Percentiles rank a stretch among this genome's conserved stretches.
These are phyloP conservation scores for Linum usitatissimum DNA, from an alignment of 345 rosid genomes.

Conservation along the genomic window DNA sequence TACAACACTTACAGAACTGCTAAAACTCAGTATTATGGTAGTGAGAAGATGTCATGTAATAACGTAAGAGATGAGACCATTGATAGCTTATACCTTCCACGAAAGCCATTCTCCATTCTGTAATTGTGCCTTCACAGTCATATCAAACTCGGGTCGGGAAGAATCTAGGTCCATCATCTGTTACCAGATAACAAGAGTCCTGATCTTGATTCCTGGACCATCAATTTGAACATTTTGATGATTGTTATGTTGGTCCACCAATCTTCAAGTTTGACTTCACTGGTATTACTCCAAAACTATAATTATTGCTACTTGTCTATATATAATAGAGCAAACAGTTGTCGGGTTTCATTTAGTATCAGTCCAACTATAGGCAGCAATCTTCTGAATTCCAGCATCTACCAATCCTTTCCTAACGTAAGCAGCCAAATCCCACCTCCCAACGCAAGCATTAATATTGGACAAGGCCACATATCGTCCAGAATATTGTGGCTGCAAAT, in stretches of 20 bases:
- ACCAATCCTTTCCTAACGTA: conserved; percentile 37
- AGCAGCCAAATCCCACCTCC: conserved; percentile 48
- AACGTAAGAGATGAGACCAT: no score
- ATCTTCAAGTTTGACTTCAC: neutral
- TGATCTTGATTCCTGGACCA: no score
- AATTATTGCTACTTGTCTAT: no score
- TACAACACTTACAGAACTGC: no score
- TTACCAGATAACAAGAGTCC: no score
- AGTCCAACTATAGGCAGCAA: conserved; percentile 41
- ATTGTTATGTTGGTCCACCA: neutral
- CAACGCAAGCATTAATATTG: conserved; percentile 31
- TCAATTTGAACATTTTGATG: neutral
- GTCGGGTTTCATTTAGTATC: conserved; percentile 5
- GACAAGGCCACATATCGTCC: conserved; percentile 47
- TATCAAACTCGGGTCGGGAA: no score
- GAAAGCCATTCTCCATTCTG: no score
- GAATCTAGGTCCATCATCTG: no score
- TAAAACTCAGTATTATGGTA: no score
- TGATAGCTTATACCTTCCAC: no score
- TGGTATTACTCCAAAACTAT: neutral
- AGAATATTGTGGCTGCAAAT: conserved; percentile 37
- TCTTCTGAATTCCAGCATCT: conserved; percentile 33
- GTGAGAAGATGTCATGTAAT: no score
- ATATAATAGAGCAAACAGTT: neutral
- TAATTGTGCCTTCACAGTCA: no score